Conservation (phyloP, 2,329 filamentous ascomycete genomes). For the Fusarium sp. region DNA sequence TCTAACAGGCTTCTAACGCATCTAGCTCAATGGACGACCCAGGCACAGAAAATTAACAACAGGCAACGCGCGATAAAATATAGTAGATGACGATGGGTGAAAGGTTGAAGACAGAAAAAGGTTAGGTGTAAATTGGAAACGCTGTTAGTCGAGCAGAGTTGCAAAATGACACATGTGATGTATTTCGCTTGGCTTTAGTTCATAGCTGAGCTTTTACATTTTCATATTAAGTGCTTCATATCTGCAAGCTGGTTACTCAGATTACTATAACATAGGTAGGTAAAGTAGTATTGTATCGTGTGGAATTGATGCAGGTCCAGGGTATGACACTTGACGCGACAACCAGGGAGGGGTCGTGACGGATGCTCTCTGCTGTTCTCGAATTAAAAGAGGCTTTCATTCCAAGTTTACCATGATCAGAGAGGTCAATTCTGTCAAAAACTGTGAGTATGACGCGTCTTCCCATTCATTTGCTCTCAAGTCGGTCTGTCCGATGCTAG, state of each 20-base stretch:
- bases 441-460: not conserved
- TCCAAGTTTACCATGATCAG: not conserved
- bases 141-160: too few species aligned
- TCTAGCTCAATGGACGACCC: not conserved
- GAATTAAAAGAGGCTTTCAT: not conserved
- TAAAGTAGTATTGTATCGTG: too few species aligned
- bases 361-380: not conserved
- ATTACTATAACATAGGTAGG: not conserved
- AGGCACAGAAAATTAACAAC: not conserved
- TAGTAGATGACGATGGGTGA: too few species aligned
- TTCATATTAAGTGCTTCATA: not conserved
- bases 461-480: not conserved
- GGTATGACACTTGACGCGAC: not conserved
- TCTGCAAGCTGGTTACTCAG: not conserved
- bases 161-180: too few species aligned
- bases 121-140: too few species aligned
- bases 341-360: not conserved
- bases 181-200: not conserved
- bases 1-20: too few species aligned
- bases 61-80: too few species aligned
- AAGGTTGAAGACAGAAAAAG: too few species aligned
- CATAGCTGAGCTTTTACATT: too few species aligned
- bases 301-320: not conserved
- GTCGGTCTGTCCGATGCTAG: not conserved
- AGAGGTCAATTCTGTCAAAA: accelerated